phyloP scores from a whole-genome alignment of 345 rosid genomes.

The Eucalyptus erythrocorys region DNA sequence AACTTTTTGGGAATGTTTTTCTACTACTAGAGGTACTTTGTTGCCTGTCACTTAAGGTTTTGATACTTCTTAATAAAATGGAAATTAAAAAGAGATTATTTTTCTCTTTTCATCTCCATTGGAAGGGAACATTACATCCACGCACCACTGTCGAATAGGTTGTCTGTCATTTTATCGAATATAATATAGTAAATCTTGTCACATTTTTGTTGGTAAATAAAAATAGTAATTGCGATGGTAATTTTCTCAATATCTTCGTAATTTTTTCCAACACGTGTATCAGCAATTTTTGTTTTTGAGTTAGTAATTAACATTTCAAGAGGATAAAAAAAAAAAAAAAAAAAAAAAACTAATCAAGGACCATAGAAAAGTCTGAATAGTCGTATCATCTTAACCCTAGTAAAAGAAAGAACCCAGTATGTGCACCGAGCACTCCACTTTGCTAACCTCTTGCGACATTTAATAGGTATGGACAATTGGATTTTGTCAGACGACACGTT shows the following conservation, averaged over 20 bases:
- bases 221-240: not conserved
- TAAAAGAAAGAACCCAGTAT: not conserved
- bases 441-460: not conserved
- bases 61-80: not conserved
- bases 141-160: not conserved
- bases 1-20: not conserved
- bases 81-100: rapidly evolving
- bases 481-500: not conserved
- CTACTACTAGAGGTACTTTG: not conserved
- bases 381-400: not conserved
- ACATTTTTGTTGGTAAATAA: not conserved
- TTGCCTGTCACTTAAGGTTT: not conserved
- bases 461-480: not conserved
- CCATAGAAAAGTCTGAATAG: not conserved
- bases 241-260: not conserved
- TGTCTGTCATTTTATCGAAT: rapidly evolving
- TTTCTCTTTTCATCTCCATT: too few relatives aligned
- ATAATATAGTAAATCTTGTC: not conserved
- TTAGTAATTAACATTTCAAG: not conserved
- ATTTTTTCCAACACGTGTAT: not conserved
- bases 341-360: not conserved
- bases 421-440: not conserved
- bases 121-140: not conserved
- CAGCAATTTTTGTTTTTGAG: not conserved
- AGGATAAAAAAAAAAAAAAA: not conserved